Evolutionary conservation across 2,329 filamentous ascomycete genomes (phyloP), one percentile per base, ranked within the genome.

Genomic region (Acrocalymma vagum): DNA sequence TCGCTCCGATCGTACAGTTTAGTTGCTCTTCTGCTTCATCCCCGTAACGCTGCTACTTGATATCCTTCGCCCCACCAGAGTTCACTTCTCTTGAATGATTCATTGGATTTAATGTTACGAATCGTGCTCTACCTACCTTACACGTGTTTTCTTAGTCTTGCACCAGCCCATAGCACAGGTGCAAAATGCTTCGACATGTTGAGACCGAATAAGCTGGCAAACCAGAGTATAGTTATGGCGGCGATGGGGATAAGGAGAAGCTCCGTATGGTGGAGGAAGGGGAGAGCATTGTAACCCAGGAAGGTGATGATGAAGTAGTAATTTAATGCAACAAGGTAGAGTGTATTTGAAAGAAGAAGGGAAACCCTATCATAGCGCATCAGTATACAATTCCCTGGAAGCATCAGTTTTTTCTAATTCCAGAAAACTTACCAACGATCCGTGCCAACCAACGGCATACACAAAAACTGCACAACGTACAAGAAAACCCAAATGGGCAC

Each of bases 281-380:
- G 84, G 11, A 87, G 71, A 16, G 83, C 83, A 55, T 87, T 87
- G 67, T 87, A 87, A 22, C 84, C 84, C 28, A 87, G 71, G 63
- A 87, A 87, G 7, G 81, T 85, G 56, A 87, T 84, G 52, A 86
- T 79, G 59, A 81, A 83, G 67, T 87, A 87, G 69, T 87, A 87
- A 18, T 78, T 77, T 35, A 85, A 69, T 0, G 83, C 84, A 24
- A 83, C 72, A n/a, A 87, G 75, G 57, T 87, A 87, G 51, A 87
- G 76, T 1, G 82, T 79, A 59, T 87, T 87, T 18, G 83, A 82
- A 23, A 87, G 73, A 48, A 87, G 79, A 15, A 81, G 71, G 8
- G 78, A 81, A 18, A 80, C 64, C 72, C 73, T 76, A 15, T 3
- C n/a, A 15, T 22, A 28, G 21, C 9, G 27, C 14, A 38, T 22